Evolutionary conservation across 805 yeast species (phyloP).

Genomic region (Candida incommunis): DNA sequence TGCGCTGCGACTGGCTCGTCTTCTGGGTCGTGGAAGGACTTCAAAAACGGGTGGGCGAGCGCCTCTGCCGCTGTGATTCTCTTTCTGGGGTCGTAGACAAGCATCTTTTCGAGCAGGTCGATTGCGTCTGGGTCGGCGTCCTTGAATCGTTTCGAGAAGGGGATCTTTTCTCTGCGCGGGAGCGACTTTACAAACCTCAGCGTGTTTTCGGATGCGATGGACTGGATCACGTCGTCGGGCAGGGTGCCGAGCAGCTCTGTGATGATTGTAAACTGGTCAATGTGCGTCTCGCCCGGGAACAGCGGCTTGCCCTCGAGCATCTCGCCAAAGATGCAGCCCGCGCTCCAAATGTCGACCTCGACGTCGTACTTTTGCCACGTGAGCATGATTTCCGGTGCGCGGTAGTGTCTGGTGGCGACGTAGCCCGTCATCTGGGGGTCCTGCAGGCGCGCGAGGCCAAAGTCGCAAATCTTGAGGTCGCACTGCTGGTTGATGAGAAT

Average conservation of each 20-base stretch:
- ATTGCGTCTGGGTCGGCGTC: constrained; percentile 56
- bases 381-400: constrained; percentile 97
- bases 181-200: constrained; percentile 84
- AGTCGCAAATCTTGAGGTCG: constrained; percentile 82
- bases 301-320: constrained; percentile 96
- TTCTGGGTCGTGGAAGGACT: constrained; percentile 92
- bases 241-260: constrained; percentile 95
- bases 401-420: constrained; percentile 86
- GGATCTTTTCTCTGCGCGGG: constrained; percentile 87
- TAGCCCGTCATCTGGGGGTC: constrained; percentile 99
- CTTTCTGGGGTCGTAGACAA: constrained; percentile 88
- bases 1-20: constrained; percentile 93
- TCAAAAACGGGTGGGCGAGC: constrained; percentile 76
- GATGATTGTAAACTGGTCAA: constrained; percentile 92
- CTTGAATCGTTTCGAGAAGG: constrained; percentile 68
- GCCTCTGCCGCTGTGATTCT: constrained; percentile 90
- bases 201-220: constrained; percentile 92
- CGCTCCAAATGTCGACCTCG: constrained; percentile 96
- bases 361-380: constrained; percentile 97
- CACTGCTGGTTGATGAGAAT: constrained; percentile 80
- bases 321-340: constrained; percentile 94
- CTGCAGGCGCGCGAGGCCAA: constrained; percentile 92
- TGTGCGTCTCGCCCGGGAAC: constrained; percentile 97
- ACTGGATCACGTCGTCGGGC: constrained; percentile 88
- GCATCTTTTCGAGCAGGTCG: constrained; percentile 76